phyloP scores from a whole-genome alignment of 139 green algal species.

The Bryopsis sp. region DNA sequence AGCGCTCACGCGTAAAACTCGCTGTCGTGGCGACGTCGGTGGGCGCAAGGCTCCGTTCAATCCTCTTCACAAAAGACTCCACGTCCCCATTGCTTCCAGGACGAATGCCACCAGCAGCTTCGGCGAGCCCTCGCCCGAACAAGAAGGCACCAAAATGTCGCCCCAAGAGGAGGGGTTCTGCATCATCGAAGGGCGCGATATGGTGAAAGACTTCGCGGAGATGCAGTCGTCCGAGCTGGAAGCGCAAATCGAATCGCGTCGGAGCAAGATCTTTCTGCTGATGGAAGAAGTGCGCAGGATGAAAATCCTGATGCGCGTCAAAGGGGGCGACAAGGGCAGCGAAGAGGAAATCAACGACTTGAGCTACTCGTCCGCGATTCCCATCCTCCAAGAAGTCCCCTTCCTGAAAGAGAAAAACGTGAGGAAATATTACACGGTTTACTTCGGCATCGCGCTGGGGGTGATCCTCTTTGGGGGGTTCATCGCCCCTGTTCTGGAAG shows the following conservation, averaged over 20 bases:
- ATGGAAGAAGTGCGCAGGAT: constrained; percentile 95
- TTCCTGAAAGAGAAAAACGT: constrained; percentile 69
- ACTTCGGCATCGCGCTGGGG: constrained; percentile 43
- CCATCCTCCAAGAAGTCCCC: constrained; percentile 68
- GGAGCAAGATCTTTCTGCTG: constrained; percentile 90
- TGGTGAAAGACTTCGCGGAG: constrained; percentile 67
- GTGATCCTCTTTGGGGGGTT: constrained; percentile 92
- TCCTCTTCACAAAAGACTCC: no score
- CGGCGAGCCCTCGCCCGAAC: no score
- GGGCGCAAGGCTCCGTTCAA: no score
- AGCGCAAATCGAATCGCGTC: constrained; percentile 57
- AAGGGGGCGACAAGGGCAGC: constrained; percentile 36
- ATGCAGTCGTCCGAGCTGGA: constrained; percentile 73
- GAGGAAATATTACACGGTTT: constrained; percentile 75
- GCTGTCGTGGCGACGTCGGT: no score
- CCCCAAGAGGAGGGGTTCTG: constrained; percentile 80
- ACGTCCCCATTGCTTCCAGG: no score
- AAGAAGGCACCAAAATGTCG: no score
- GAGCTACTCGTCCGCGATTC: constrained; percentile 58
- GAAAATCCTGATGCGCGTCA: constrained; percentile 87
- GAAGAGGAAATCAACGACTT: constrained; percentile 40
- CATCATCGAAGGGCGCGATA: constrained; percentile 90
- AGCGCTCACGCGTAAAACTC: no score
- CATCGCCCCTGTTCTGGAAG: constrained; percentile 81
- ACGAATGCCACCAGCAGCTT: no score